These are phyloP conservation scores for Echinochloa phyllopogon DNA, from an alignment of 176 grass and related monocot genomes.

Conservation along the genomic window DNA sequence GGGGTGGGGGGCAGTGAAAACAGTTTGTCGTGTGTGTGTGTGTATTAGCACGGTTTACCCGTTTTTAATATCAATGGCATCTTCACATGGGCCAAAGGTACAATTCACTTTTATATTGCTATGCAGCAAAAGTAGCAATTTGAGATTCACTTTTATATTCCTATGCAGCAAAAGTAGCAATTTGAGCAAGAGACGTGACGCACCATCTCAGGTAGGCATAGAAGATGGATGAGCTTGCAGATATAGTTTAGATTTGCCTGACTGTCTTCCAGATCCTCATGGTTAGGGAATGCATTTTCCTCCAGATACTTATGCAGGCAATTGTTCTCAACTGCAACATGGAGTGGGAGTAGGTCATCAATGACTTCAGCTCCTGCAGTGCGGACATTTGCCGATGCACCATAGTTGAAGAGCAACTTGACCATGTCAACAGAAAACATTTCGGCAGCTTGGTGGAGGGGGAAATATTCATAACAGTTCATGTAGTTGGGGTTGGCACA, in stretches of 20 bases:
- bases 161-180: not conserved
- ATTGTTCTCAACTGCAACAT: constrained; percentile 44
- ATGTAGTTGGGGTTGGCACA: constrained; percentile 43
- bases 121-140: not conserved
- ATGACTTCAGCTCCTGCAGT: constrained; percentile 10
- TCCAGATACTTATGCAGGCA: constrained; percentile 49
- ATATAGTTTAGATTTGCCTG: not conserved
- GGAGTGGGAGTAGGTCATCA: constrained; percentile 39
- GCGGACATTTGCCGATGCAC: constrained; percentile 27
- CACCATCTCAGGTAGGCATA: not conserved
- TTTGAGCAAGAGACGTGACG: not conserved
- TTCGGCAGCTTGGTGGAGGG: constrained; percentile 39
- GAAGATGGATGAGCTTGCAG: not conserved
- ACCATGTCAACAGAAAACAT: constrained; percentile 36
- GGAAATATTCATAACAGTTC: constrained; percentile 19
- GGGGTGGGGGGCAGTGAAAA: too few relatives aligned
- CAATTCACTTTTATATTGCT: not conserved
- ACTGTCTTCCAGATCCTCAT: not conserved
- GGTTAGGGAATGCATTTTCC: constrained; percentile 24
- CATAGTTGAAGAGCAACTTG: constrained; percentile 12
- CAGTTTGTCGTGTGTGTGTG: too few relatives aligned
- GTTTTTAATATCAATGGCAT: not conserved
- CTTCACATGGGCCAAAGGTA: too few relatives aligned
- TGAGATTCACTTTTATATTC: not conserved
- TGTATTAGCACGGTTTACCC: too few relatives aligned